These are phyloP conservation scores for Pseudocercospora vitis DNA, from an alignment of 2,329 filamentous ascomycete genomes.

Conservation along the genomic window DNA sequence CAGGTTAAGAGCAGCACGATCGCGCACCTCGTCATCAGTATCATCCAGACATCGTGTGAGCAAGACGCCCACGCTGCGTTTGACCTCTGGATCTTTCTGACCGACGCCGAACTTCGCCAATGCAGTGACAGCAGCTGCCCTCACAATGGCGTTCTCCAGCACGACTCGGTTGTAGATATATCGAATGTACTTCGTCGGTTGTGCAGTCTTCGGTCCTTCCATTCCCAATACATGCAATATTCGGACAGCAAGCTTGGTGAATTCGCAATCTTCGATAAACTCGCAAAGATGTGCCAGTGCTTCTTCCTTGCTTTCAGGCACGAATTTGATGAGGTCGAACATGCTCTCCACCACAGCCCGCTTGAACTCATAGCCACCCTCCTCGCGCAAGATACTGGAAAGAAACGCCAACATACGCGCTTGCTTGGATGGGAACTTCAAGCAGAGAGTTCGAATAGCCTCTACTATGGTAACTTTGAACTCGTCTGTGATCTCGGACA, in stretches of 20 bases:
- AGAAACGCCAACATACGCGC: slow-evolving; percentile 97
- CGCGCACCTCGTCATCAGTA: slow-evolving; percentile 94
- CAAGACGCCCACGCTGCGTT: slow-evolving; percentile 89
- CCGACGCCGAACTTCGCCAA: slow-evolving; percentile 96
- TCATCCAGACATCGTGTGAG: slow-evolving; percentile 93
- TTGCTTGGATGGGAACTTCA: slow-evolving; percentile 98
- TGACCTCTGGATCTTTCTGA: slow-evolving; percentile 94
- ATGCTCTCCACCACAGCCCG: slow-evolving; percentile 96
- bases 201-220: slow-evolving; percentile 90
- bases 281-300: slow-evolving; percentile 95
- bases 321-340: slow-evolving; percentile 98
- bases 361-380: slow-evolving; percentile 98
- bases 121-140: slow-evolving; percentile 91
- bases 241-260: slow-evolving; percentile 93
- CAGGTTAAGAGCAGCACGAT: slow-evolving; percentile 89
- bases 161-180: slow-evolving; percentile 99
- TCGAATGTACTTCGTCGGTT: slow-evolving; percentile 97
- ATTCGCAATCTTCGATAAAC: slow-evolving; percentile 99
- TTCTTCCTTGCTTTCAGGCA: slow-evolving; percentile 78
- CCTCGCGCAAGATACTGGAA: slow-evolving; percentile 92
- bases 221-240: slow-evolving; percentile 91
- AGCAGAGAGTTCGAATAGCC: slow-evolving; percentile 89
- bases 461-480: slow-evolving; percentile 99
- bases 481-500: slow-evolving; percentile 98
- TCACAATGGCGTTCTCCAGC: slow-evolving; percentile 91